Evolutionary conservation across 345 rosid species (phyloP).

Genomic region (Moricandia arvensis): DNA sequence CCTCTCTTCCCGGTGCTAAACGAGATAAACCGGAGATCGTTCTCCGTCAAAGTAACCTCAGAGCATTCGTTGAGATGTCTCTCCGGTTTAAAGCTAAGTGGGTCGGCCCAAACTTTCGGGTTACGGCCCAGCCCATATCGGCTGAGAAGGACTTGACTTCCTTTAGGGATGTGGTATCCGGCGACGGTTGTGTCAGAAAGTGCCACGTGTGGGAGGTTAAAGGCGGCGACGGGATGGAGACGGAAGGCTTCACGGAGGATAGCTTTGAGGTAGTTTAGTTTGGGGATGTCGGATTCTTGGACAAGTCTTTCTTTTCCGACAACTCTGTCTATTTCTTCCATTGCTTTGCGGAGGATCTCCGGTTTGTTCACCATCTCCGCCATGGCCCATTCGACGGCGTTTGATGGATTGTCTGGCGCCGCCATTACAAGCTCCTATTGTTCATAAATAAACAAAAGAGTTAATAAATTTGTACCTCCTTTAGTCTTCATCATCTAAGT

Average conservation of each 20-base stretch:
- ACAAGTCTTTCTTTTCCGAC: constrained; percentile 44
- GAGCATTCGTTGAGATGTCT: constrained; percentile 41
- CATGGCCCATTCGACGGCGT: constrained; percentile 44
- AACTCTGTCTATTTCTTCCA: constrained; percentile 40
- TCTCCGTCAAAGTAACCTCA: constrained; percentile 43
- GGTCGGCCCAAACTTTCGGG: constrained; percentile 44
- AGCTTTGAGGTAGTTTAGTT: constrained; percentile 41
- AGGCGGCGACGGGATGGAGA: constrained; percentile 44
- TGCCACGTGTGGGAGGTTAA: constrained; percentile 44
- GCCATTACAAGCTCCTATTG: constrained; percentile 41
- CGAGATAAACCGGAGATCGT: constrained; percentile 49
- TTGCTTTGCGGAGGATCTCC: constrained; percentile 37
- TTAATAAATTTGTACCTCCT: not conserved
- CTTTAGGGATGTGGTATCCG: constrained; percentile 40
- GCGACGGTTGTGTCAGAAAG: constrained; percentile 42
- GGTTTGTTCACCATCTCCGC: constrained; percentile 43
- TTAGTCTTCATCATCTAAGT: not conserved
- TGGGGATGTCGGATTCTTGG: constrained; percentile 41
- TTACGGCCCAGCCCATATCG: constrained; percentile 40
- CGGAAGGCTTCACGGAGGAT: constrained; percentile 42
- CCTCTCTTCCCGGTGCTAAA: constrained; percentile 54
- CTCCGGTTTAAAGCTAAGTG: constrained; percentile 41
- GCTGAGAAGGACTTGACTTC: constrained; percentile 38
- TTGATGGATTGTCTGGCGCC: constrained; percentile 45
- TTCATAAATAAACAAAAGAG: not conserved